Conservation (phyloP, 2,329 filamentous ascomycete genomes). For the Magnaporthiopsis poae region DNA sequence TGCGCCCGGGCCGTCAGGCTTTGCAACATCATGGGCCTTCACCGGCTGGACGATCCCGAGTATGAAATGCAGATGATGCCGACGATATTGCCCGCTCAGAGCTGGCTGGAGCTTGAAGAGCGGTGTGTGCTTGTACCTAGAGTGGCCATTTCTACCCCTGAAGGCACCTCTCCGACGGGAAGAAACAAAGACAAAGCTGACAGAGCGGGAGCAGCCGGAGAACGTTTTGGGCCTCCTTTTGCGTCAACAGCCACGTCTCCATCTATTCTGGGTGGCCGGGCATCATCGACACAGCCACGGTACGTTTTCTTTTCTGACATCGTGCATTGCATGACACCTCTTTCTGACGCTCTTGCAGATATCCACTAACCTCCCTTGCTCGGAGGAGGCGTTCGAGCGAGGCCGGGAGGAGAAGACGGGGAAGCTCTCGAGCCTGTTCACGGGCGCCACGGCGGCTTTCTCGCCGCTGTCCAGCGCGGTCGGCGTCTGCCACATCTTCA, state of each 20-base stretch:
- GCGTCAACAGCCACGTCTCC: constrained; percentile 72
- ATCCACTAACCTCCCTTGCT: constrained; percentile 67
- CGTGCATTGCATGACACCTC: not conserved
- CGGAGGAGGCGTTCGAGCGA: constrained; percentile 64
- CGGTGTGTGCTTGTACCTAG: constrained; percentile 25
- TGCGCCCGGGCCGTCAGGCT: constrained; percentile 61
- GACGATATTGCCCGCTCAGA: constrained; percentile 59
- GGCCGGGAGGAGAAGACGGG: constrained; percentile 54
- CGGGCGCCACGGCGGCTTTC: constrained; percentile 42
- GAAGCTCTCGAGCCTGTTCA: constrained; percentile 55
- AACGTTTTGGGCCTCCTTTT: constrained; percentile 78
- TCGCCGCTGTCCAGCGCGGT: constrained; percentile 64
- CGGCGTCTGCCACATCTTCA: constrained; percentile 69
- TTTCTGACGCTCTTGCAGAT: constrained; percentile 34
- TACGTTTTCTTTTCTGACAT: constrained; percentile 18
- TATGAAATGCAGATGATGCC: constrained; percentile 55
- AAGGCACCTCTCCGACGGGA: not conserved
- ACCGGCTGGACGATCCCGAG: constrained; percentile 59
- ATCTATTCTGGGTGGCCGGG: constrained; percentile 88
- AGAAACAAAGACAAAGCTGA: not conserved
- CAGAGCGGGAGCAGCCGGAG: constrained; percentile 36
- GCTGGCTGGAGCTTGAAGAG: constrained; percentile 71
- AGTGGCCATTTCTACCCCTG: not conserved
- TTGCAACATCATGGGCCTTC: constrained; percentile 74
- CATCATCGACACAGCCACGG: constrained; percentile 63